Percentiles rank a stretch among this genome's conserved stretches.
These are phyloP conservation scores for Penicillium sp. DNA, from an alignment of 2,329 filamentous ascomycete genomes.

Conservation along the genomic window DNA sequence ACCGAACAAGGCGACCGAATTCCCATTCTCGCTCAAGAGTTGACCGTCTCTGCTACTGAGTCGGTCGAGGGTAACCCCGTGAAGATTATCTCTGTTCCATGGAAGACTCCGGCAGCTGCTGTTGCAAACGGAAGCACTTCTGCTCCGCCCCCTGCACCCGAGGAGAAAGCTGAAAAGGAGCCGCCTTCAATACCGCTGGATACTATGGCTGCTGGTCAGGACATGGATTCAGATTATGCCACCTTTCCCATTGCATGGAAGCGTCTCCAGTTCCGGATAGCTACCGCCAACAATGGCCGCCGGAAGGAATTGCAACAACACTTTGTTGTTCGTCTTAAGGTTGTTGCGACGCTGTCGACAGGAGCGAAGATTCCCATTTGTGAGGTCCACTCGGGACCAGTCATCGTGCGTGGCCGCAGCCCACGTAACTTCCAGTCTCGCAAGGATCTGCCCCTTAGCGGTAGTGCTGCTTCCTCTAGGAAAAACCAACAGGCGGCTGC, in stretches of 20 bases:
- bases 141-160: slow-evolving; percentile 38
- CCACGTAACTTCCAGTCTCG: slow-evolving; percentile 91
- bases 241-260: slow-evolving; percentile 95
- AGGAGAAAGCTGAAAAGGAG: slow-evolving; percentile 74
- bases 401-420: slow-evolving; percentile 89
- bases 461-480: slow-evolving; percentile 71
- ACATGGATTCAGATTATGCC: slow-evolving; percentile 76
- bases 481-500: slow-evolving; percentile 49
- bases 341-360: slow-evolving; percentile 76
- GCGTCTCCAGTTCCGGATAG: slow-evolving; percentile 86
- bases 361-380: slow-evolving; percentile 77
- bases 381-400: slow-evolving; percentile 81
- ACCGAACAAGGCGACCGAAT: slow-evolving; percentile 62
- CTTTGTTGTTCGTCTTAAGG: slow-evolving; percentile 84
- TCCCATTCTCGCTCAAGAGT: slow-evolving; percentile 56
- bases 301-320: slow-evolving; percentile 95
- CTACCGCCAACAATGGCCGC: slow-evolving; percentile 92
- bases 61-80: slow-evolving; percentile 90
- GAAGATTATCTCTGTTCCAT: slow-evolving; percentile 92
- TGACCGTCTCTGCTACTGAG: slow-evolving; percentile 87
- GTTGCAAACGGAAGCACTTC: slow-evolving; percentile 66
- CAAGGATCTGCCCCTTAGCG: slow-evolving; percentile 85
- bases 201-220: slow-evolving; percentile 58
- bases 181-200: slow-evolving; percentile 75
- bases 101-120: slow-evolving; percentile 82